Base-by-base conservation (phyloP, 306 rosid species). In the Inga oerstediana region DNA sequence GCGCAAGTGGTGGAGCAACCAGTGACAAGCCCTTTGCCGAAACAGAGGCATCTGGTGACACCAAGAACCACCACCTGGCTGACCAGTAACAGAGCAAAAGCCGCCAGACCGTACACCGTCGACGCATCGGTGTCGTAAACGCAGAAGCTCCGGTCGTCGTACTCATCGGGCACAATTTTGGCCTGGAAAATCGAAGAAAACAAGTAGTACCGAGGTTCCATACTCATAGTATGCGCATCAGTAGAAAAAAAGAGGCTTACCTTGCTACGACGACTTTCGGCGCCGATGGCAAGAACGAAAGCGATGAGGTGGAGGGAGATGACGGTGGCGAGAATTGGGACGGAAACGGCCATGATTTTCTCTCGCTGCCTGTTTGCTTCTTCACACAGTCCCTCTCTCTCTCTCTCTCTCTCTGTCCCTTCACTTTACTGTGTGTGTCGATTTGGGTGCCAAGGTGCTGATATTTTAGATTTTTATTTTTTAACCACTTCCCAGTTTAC, bases 21-120 rank as follows among this genome's bases (percentile, higher is more conserved):
- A 13, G 91, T 81, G 66, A 92, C 83, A 22, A 96, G 91, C 54
- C 99, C 99, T 83, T 90, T 93, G 14, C 99, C 98, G 45, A 91
- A 96, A 83, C 99, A 96, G 44, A 93, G 90, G 86, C 99, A 96
- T 85, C 93, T 89, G 1, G 99, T 96, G 30, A 91, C 93, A 88
- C 75, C 94, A 89, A 82, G 87, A 75, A 96, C 74, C 84, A 89
- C 86, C 79, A 86, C 20, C 27, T 96, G 98, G 88, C 97, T 88
- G 46, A 96, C 76, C 22, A 94, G 76, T 24, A 96, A 80, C 64
- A 96, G 86, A 27, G 85, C 89, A 72, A 87, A 79, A 82, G 98
- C 99, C 82, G 92, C 35, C 34, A 96, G 54, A 17, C 99, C 99
- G 87, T 96, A 96, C 39, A 89, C 89, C 75, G 99, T 94, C 68